Base-by-base conservation (phyloP, 345 rosid genomes). In the Durio zibethinus region DNA sequence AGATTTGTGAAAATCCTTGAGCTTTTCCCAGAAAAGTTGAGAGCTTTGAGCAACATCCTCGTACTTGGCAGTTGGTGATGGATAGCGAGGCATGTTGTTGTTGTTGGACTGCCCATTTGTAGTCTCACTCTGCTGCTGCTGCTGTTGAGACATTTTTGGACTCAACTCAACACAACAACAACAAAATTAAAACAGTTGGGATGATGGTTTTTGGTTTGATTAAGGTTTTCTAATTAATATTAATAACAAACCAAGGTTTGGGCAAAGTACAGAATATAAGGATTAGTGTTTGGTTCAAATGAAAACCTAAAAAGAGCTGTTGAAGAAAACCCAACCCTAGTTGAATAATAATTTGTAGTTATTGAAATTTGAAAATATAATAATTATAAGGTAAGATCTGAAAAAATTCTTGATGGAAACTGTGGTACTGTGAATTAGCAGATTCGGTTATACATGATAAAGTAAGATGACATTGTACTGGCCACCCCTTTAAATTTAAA, bases 1-100 rank as follows among this genome's bases (percentile, higher is more conserved):
- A 1, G 87, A 82, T 31, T 76, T 76, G 66, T 85, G 91, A 54
- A 91, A 86, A 85, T 85, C 84, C 64, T 70, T 80, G 73, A 94
- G 91, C 83, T 88, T 89, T 74, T 86, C 91, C 92, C 90, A 87
- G 86, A 92, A 94, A 84, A 91, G 92, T 66, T 80, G 85, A 9
- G 94, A 71, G 79, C 76, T 87, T 73, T 83, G 93, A 76, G 84
- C 83, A 79, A 92, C 84, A 74, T 94, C 92, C 52, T 91, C 86
- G 57, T 82, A 89, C 53, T 76, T 83, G 76, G 83, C 89, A 0
- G 92, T 69, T 27, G 83, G 73, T 25, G 90, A 80, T 75, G 94
- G 90, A 80, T 84, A 87, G 64, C 69, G 45, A 73, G 62, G 21
- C 45, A 56, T 52, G 78, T 33, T 78, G 74, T 64, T 23, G 65